phyloP scores from a whole-genome alignment of 1,284 basidiomycete genomes.

The Fomitopsis betulina region DNA sequence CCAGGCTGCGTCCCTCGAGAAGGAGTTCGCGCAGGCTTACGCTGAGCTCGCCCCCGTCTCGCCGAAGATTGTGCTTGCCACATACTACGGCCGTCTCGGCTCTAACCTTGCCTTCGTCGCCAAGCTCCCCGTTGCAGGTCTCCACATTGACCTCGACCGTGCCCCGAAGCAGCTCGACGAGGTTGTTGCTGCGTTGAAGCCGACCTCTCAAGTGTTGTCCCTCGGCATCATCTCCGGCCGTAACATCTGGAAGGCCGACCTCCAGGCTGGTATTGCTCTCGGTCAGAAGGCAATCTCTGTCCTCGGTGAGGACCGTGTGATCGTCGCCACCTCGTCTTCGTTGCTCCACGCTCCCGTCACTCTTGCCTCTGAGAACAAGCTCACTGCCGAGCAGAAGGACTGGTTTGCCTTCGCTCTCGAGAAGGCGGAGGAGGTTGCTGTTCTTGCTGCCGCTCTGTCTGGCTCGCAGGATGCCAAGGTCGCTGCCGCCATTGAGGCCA shows the following conservation, averaged over 20 bases:
- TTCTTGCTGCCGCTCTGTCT: constrained; percentile 80
- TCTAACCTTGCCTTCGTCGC: constrained; percentile 86
- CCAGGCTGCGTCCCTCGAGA: constrained; percentile 73
- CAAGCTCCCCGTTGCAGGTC: constrained; percentile 90
- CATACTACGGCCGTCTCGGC: constrained; percentile 97
- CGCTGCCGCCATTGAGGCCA: constrained; percentile 75
- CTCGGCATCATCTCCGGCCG: constrained; percentile 97
- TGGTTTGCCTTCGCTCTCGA: constrained; percentile 99
- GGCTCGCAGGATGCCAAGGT: constrained; percentile 76
- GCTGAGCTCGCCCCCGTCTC: constrained; percentile 77
- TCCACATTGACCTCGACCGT: constrained; percentile 97
- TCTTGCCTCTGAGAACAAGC: constrained; percentile 89
- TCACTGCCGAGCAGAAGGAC: constrained; percentile 88
- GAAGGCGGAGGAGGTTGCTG: constrained; percentile 91
- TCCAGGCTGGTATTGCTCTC: constrained; percentile 77
- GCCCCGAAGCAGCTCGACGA: constrained; percentile 87
- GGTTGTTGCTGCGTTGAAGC: constrained; percentile 82
- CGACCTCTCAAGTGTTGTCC: constrained; percentile 80
- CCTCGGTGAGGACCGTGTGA: constrained; percentile 85
- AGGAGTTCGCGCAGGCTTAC: constrained; percentile 83
- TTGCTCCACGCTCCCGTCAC: constrained; percentile 98
- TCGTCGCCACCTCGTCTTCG: constrained; percentile 95
- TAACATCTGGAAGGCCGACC: constrained; percentile 99
- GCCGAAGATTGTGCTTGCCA: constrained; percentile 91
- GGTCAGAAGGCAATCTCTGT: constrained; percentile 83